Evolutionary conservation across 192 early-diverging fungal genomes (phyloP).

Genomic region (Podila epicladia): DNA sequence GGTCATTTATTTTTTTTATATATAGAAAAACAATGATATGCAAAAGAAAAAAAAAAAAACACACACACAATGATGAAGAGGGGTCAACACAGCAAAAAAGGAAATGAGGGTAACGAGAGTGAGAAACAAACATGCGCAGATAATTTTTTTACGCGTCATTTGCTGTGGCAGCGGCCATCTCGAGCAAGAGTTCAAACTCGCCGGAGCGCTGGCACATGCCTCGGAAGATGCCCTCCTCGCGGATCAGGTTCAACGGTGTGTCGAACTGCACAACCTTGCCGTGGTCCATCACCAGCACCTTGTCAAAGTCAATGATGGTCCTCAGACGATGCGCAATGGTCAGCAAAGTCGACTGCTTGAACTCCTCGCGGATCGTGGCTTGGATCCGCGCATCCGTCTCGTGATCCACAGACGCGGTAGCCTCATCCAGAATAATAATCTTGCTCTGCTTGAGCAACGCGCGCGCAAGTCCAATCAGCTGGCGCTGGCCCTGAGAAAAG

Average conservation of each 20-base stretch:
- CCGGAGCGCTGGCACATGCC: slow-evolving; percentile 87
- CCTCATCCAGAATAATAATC: slow-evolving; percentile 62
- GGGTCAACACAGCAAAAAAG: background rate
- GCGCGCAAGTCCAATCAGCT: slow-evolving; percentile 85
- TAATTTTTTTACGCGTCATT: background rate
- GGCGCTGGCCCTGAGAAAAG: slow-evolving; percentile 86
- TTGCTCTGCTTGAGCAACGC: slow-evolving; percentile 77
- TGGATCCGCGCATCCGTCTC: slow-evolving; percentile 92
- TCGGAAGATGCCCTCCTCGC: slow-evolving; percentile 67
- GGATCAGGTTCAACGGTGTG: slow-evolving; percentile 73
- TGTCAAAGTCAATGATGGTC: slow-evolving; percentile 91
- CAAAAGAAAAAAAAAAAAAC: background rate
- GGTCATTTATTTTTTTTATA: background rate
- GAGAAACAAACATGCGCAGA: background rate
- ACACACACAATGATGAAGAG: too few relatives aligned
- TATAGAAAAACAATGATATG: background rate
- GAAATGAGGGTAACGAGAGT: too few relatives aligned
- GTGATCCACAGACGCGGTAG: slow-evolving; percentile 77
- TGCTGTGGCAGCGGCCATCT: slow-evolving; percentile 30
- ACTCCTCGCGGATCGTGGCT: slow-evolving; percentile 81
- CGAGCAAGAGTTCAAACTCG: slow-evolving; percentile 76
- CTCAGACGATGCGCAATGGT: slow-evolving; percentile 92
- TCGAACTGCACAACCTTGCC: slow-evolving; percentile 68
- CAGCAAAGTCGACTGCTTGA: slow-evolving; percentile 82
- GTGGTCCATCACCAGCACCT: slow-evolving; percentile 80